These are phyloP conservation scores for Exophiala mesophila DNA, from an alignment of 2,329 filamentous ascomycete species.

Conservation along the genomic window DNA sequence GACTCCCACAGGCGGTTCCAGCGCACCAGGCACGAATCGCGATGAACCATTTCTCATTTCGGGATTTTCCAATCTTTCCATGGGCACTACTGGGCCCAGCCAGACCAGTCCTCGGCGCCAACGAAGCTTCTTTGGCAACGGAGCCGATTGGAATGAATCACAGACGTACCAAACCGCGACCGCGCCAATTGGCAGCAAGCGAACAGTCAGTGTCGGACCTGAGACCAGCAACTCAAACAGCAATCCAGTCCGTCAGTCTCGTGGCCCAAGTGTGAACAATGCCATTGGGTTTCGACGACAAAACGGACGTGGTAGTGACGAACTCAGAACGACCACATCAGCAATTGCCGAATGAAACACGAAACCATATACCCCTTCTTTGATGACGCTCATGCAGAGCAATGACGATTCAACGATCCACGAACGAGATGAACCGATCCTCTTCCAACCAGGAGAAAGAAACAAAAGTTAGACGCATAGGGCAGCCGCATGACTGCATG, in stretches of 20 bases:
- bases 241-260: constrained; percentile 57
- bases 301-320: constrained; percentile 62
- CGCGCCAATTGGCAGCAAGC: constrained; percentile 60
- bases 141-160: constrained; percentile 24
- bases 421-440: constrained; percentile 24
- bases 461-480: constrained; percentile 29
- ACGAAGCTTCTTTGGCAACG: constrained; percentile 25
- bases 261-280: constrained; percentile 57
- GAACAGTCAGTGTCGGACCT: constrained; percentile 55
- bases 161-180: constrained; percentile 32
- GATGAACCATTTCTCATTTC: constrained; percentile 59
- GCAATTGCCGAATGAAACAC: constrained; percentile 53
- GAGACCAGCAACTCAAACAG: constrained; percentile 53
- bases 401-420: constrained; percentile 28
- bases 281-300: constrained; percentile 55
- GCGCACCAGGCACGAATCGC: constrained; percentile 43
- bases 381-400: constrained; percentile 24
- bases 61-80: constrained; percentile 56
- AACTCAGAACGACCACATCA: constrained; percentile 59
- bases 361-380: constrained; percentile 26
- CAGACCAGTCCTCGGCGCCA: constrained; percentile 38
- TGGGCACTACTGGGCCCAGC: constrained; percentile 40
- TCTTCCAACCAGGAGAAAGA: constrained; percentile 15
- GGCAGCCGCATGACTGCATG: constrained; percentile 28
- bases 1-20: constrained; percentile 54